A percentile compares a stretch with the other conserved stretches of the same genome.
Evolutionary conservation across 2,329 filamentous ascomycete genomes (phyloP).

Genomic region (Fusarium sacchari): DNA sequence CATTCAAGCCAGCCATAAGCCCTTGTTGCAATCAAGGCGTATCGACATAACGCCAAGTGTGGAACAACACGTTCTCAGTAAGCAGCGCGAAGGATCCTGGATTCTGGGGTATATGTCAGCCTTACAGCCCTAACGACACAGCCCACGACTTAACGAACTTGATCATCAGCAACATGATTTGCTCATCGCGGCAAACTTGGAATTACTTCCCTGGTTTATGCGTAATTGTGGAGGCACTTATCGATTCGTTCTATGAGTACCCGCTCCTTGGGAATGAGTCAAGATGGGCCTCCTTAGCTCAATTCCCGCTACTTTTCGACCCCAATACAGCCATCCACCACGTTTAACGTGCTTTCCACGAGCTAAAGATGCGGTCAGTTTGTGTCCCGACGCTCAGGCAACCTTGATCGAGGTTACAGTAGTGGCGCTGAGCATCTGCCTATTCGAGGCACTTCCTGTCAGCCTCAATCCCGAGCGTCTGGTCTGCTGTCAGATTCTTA

Average conservation of each 20-base stretch:
- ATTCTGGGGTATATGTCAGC: constrained; percentile 42
- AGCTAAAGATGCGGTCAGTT: constrained; percentile 20
- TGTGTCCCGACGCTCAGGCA: constrained; percentile 8
- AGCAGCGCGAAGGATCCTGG: constrained; percentile 32
- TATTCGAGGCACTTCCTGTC: constrained; percentile 25
- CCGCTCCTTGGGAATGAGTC: constrained; percentile 26
- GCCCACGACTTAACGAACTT: constrained; percentile 9
- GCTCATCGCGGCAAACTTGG: constrained; percentile 4
- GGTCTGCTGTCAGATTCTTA: constrained; percentile 39
- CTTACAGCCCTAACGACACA: constrained; percentile 43
- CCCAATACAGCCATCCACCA: constrained; percentile 3
- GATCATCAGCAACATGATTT: constrained; percentile 21
- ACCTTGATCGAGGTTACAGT: constrained; percentile 18
- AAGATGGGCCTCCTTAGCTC: constrained; percentile 18
- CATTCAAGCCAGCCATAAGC: constrained; percentile 7
- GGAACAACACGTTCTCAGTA: constrained; percentile 22
- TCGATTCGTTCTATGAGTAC: constrained; percentile 11
- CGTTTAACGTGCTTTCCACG: constrained; percentile 2
- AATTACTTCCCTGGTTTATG: constrained; percentile 17
- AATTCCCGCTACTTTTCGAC: constrained; percentile 21
- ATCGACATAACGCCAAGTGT: constrained; percentile 1
- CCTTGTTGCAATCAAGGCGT: background rate
- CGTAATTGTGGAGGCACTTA: constrained; percentile 7
- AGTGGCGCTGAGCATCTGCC: constrained; percentile 23
- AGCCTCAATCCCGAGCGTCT: constrained; percentile 32